A percentile compares a stretch with the other conserved stretches of the same genome.
Conservation (phyloP, 345 rosid species). For the Odontarrhena argentea region DNA sequence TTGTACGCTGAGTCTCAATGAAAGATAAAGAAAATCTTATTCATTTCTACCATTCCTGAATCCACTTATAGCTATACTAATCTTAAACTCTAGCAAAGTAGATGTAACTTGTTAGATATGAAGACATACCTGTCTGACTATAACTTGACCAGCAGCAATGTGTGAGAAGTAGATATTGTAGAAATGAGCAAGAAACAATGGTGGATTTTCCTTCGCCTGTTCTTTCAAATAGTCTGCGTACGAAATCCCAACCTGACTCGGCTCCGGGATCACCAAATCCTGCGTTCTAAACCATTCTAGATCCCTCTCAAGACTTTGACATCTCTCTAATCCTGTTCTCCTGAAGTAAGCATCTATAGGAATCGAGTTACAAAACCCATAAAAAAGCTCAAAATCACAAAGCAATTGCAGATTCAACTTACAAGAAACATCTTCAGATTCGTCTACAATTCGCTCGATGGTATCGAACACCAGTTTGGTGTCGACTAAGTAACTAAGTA, state of each 20-base stretch:
- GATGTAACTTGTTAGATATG: neutral
- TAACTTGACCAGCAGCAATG: constrained; percentile 84
- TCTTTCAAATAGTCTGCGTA: constrained; percentile 74
- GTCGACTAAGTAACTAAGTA: constrained; percentile 72
- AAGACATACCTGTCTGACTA: constrained; percentile 58
- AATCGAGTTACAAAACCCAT: constrained; percentile 2
- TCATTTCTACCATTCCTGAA: constrained; percentile 2
- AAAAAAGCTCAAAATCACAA: neutral
- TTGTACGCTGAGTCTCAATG: neutral
- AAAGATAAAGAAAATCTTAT: neutral
- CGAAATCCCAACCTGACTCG: constrained; percentile 63
- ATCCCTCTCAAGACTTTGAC: constrained; percentile 64
- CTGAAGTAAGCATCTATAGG: constrained; percentile 81
- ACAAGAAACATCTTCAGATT: constrained; percentile 83
- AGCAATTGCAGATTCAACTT: constrained; percentile 33
- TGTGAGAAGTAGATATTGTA: constrained; percentile 92
- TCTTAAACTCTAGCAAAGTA: neutral
- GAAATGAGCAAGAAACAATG: constrained; percentile 80
- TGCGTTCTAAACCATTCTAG: constrained; percentile 62
- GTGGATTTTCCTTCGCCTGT: constrained; percentile 68
- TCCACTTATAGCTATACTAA: neutral
- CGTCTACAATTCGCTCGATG: constrained; percentile 72
- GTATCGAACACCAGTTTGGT: constrained; percentile 77
- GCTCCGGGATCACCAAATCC: constrained; percentile 56
- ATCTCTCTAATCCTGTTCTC: constrained; percentile 81